Evolutionary conservation across 805 yeast genomes (phyloP).

Genomic region (Cephaloascus albidus): DNA sequence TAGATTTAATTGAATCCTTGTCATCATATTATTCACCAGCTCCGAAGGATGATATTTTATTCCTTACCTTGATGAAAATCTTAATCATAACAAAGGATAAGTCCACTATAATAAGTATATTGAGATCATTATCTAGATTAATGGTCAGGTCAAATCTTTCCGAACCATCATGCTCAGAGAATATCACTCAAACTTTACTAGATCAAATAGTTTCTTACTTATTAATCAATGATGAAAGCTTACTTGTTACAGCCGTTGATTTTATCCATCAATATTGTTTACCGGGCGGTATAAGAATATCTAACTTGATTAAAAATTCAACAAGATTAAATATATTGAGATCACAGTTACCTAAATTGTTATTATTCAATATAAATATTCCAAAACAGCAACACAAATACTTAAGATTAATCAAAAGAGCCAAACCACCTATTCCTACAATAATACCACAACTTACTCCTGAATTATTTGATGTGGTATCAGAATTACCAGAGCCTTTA

Average conservation of each 20-base stretch:
- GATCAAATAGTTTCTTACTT: constrained; percentile 49
- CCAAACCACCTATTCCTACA: constrained; percentile 56
- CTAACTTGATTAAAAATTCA: constrained; percentile 36
- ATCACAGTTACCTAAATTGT: constrained; percentile 53
- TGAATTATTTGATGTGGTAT: constrained; percentile 48
- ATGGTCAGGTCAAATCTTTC: constrained; percentile 50
- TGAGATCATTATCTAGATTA: constrained; percentile 73
- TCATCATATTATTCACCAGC: constrained; percentile 77
- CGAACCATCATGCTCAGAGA: constrained; percentile 36
- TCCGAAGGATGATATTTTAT: constrained; percentile 57
- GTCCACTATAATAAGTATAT: constrained; percentile 53
- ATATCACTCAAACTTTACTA: constrained; percentile 36
- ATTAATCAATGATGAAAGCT: constrained; percentile 61
- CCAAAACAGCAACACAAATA: constrained; percentile 13
- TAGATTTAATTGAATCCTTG: constrained; percentile 79
- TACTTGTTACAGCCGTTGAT: constrained; percentile 65
- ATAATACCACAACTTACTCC: constrained; percentile 53
- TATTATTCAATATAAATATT: constrained; percentile 37
- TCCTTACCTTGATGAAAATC: constrained; percentile 43
- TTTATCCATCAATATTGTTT: constrained; percentile 73
- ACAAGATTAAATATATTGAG: constrained; percentile 42
- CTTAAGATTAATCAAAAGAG: constrained; percentile 38
- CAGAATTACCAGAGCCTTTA: constrained; percentile 69
- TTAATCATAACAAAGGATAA: constrained; percentile 55
- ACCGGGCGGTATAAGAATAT: constrained; percentile 51